Base-by-base conservation (phyloP, 2,329 filamentous ascomycete genomes). In the Lachnellula occidentalis region DNA sequence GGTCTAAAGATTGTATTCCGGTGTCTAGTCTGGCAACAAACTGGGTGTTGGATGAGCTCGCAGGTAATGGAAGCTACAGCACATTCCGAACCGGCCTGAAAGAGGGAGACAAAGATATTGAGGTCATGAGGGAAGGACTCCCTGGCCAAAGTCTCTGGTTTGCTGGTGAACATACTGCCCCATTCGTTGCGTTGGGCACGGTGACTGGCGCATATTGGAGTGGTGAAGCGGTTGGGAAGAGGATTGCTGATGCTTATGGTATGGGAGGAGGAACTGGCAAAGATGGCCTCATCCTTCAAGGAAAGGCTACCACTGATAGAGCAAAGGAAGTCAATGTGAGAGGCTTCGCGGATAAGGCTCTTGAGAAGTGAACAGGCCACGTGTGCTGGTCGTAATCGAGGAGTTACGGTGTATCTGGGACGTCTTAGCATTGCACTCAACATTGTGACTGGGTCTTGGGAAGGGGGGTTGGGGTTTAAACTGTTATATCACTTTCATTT, bases 141-240 rank as follows among this genome's bases (percentile, higher is more conserved):
- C 61, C 62, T 0, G 63, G 55, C 0, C 58, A 61, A 17, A 55
- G 58, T 31, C 14, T 67, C 2, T 89, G 86, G 86, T 78, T 90
- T 67, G 85, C 86, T 0, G 86, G 86, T 0, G 85, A 90, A 68
- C 85, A 89, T 72, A 95, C 90, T 21, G 86, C 90, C 52, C 91
- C 92, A 4, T 95, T 96, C 73, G 85, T 95, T 27, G 91, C 88
- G 11, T 71, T 96, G 58, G 92, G 92, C 0, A 96, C 92, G 4
- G 88, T 86, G 12, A 95, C 90, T 0, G 92, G 92, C 0, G 92
- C 92, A 11, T 96, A 90, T 70, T 95, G 90, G 90, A 90, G 88
- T 68, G 92, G 92, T 1, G 90, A 95, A 73, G 80, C 79, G 19
- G 88, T 91, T 34, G 91, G 80, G 1, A 79, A 76, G 68, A 81